These are phyloP conservation scores for Balakata baccata DNA, from an alignment of 345 rosid genomes.

Conservation along the genomic window DNA sequence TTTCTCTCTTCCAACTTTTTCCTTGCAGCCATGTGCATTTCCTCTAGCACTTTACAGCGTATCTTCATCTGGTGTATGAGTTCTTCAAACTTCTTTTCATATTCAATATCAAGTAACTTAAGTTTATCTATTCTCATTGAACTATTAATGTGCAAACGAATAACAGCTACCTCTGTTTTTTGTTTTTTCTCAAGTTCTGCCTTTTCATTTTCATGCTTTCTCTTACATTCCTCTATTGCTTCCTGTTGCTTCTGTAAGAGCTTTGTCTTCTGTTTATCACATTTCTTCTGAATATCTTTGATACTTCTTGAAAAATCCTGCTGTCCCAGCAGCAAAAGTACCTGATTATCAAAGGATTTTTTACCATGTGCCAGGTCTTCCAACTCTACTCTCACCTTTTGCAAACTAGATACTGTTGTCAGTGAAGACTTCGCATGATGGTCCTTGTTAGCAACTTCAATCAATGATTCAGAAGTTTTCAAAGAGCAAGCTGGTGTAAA, in stretches of 20 bases:
- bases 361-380: conserved; percentile 25
- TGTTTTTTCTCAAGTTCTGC: conserved; percentile 39
- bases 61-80: conserved; percentile 35
- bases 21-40: conserved; percentile 38
- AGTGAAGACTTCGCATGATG: conserved; percentile 27
- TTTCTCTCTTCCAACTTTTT: conserved; percentile 43
- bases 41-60: conserved; percentile 40
- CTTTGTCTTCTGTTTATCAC: conserved; percentile 44
- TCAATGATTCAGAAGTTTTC: conserved; percentile 27
- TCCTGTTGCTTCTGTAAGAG: conserved; percentile 40
- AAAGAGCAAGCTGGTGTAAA: conserved; percentile 26
- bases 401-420: conserved; percentile 15
- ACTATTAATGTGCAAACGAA: conserved; percentile 37
- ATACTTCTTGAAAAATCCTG: conserved; percentile 50
- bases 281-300: conserved; percentile 46
- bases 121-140: conserved; percentile 43
- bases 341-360: conserved; percentile 34
- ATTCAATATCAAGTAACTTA: conserved; percentile 46
- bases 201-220: conserved; percentile 44
- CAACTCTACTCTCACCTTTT: conserved; percentile 23
- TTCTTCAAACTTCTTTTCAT: conserved; percentile 40
- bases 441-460: conserved; percentile 22
- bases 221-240: conserved; percentile 39
- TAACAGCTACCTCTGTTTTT: conserved; percentile 49
- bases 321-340: conserved; percentile 27